These are phyloP conservation scores for Pythium biforme DNA, from an alignment of 352 stramenopile species.

Conservation along the genomic window DNA sequence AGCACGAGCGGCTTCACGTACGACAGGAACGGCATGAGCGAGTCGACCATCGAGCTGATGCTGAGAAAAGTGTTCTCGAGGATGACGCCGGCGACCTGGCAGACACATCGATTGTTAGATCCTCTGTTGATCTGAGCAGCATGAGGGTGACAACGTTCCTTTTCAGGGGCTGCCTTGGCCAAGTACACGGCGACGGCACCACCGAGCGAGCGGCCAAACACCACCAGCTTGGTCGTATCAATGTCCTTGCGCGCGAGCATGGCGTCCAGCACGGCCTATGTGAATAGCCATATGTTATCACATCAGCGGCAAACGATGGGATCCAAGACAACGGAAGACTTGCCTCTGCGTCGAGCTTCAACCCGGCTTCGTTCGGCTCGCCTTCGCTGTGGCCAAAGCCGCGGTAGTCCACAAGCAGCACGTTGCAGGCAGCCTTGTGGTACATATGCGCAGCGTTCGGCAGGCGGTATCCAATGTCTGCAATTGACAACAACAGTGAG, in stretches of 20 bases:
- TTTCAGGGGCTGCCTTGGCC: slow-evolving; percentile 70
- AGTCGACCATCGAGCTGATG: slow-evolving; percentile 93
- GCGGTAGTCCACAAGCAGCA: slow-evolving; percentile 94
- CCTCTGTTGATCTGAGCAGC: too few species aligned
- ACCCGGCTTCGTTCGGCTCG: slow-evolving; percentile 79
- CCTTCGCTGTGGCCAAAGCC: slow-evolving; percentile 92
- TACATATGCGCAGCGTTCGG: slow-evolving; percentile 92
- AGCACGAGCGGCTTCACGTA: slow-evolving; percentile 91
- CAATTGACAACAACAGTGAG: too few species aligned
- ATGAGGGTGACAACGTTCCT: slow-evolving; percentile 30
- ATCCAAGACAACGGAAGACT: neutral
- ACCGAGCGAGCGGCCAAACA: slow-evolving; percentile 92
- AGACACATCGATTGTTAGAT: neutral
- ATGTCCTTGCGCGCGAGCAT: slow-evolving; percentile 74
- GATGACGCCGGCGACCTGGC: slow-evolving; percentile 85
- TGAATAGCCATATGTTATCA: neutral
- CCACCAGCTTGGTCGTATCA: slow-evolving; percentile 84
- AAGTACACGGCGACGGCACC: slow-evolving; percentile 92
- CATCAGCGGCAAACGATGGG: too few species aligned
- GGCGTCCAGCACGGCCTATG: slow-evolving; percentile 75
- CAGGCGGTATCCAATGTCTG: slow-evolving; percentile 92
- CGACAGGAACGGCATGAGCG: slow-evolving; percentile 89
- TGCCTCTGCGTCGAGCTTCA: slow-evolving; percentile 92
- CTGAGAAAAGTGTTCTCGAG: slow-evolving; percentile 95
- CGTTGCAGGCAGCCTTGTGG: slow-evolving; percentile 82